Evolutionary conservation across 805 yeast species (phyloP).

Genomic region (Lachancea cidri): DNA sequence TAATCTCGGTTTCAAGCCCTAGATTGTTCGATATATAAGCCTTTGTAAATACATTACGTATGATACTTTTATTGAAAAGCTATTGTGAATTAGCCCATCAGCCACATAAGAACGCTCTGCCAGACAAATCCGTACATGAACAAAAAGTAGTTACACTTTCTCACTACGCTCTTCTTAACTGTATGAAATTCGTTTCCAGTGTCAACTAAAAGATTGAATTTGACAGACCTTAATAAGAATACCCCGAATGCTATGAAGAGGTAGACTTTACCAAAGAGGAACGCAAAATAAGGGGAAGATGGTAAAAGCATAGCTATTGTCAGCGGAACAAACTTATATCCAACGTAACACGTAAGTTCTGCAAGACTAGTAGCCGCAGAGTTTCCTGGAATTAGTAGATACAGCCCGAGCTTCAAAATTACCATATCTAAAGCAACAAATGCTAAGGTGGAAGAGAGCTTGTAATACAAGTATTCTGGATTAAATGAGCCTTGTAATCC

Average conservation of each 20-base stretch:
- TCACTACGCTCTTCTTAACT: slow-evolving; percentile 56
- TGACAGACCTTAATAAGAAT: slow-evolving; percentile 55
- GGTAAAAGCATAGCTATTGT: slow-evolving; percentile 52
- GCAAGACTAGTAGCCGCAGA: slow-evolving; percentile 46
- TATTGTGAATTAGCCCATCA: slow-evolving; percentile 40
- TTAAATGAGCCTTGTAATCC: slow-evolving; percentile 89
- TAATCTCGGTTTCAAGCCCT: too few species aligned
- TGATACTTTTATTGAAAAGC: background rate
- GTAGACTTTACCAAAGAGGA: slow-evolving; percentile 44
- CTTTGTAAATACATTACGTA: background rate
- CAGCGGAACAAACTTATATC: slow-evolving; percentile 88
- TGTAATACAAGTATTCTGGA: slow-evolving; percentile 84
- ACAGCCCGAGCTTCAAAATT: slow-evolving; percentile 75
- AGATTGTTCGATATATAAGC: too few species aligned
- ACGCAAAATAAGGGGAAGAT: slow-evolving; percentile 37
- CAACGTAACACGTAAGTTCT: slow-evolving; percentile 85
- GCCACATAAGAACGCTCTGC: slow-evolving; percentile 72
- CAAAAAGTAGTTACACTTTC: slow-evolving; percentile 79
- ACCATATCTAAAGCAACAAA: slow-evolving; percentile 71
- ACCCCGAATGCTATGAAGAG: slow-evolving; percentile 54
- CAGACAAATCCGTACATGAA: slow-evolving; percentile 78
- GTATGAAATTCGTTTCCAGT: slow-evolving; percentile 42
- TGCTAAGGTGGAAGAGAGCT: slow-evolving; percentile 82
- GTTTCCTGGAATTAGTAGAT: slow-evolving; percentile 45
- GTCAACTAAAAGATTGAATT: slow-evolving; percentile 37